Base-by-base conservation (phyloP, 1,284 basidiomycete species). In the Cutaneotrichosporon spelunceum region DNA sequence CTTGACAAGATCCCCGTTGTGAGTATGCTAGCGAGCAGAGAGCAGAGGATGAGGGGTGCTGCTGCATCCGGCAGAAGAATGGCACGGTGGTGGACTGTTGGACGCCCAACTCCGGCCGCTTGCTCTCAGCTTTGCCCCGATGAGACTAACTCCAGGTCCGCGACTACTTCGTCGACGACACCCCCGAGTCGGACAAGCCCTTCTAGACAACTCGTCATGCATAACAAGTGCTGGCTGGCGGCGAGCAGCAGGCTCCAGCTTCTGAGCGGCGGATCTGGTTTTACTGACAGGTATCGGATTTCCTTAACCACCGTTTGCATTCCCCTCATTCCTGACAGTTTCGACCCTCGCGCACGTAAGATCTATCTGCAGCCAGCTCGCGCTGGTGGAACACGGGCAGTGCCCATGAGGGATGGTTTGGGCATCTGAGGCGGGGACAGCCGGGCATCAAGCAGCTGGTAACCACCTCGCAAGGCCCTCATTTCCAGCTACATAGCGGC, bases 161-260 rank as follows among this genome's bases (percentile, higher is more conserved):
- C 44, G 49, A 60, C 47, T 75, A 72, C 68, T 74, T 71, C 59
- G 59, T 61, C 56, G 78, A 79, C 72, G 74, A 66, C 56, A 76
- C 73, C 56, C 78, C 77, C 48, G 77, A 74, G 57, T 72, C 67
- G 27, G 78, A 79, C 72, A 78, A 79, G 70, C 78, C 78, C 48
- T 79, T 79, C 75, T 79, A 76, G 53, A 52, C 50, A 47, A 36
- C 26, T 48, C 33, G 44, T 29, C 34, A 60, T 60, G 58, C 58
- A 54, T 59, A 21, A 47, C 47, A 34, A 27, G n/a, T 50, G 56
- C 29, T 26, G 34, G 34, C 27, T 36, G 30, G 27, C 39, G 1
- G 45, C 30, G 30, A 33, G 30, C 30, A 33, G 30, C 30, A 33
- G 30, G 30, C 30, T 33, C 30, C 13, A 33, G 30, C 30, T 16